Conservation (phyloP, 1,139 yeast genomes). For the Sugiyamaella neomexicana region DNA sequence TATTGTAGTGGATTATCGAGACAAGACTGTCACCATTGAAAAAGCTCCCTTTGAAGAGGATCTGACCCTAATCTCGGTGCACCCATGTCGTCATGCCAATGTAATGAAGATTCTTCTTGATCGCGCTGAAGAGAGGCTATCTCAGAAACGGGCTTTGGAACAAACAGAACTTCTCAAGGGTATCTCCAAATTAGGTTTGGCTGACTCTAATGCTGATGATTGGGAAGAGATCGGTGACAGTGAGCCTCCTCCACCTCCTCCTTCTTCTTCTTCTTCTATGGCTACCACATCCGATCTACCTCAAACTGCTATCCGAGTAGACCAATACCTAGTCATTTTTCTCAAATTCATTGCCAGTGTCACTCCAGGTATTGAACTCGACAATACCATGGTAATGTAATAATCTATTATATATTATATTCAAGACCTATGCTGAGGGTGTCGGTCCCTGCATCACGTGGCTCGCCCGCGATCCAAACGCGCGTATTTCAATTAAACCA, state of each 20-base stretch:
- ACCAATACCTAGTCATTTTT: slow-evolving; percentile 84
- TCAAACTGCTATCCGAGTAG: slow-evolving; percentile 67
- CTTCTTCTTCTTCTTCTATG: too few species aligned
- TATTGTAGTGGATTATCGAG: slow-evolving; percentile 84
- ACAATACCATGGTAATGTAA: slow-evolving; percentile 69
- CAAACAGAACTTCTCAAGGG: slow-evolving; percentile 42
- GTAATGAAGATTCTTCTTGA: slow-evolving; percentile 89
- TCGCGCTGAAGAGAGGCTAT: slow-evolving; percentile 49
- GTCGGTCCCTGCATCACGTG: not conserved
- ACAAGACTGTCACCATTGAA: slow-evolving; percentile 96
- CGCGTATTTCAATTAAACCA: too few species aligned
- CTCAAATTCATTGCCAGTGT: slow-evolving; percentile 94
- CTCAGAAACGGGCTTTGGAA: slow-evolving; percentile 42
- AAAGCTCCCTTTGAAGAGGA: slow-evolving; percentile 79
- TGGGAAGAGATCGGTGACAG: slow-evolving; percentile 40
- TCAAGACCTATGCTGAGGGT: not conserved
- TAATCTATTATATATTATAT: not conserved
- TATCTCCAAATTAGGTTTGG: slow-evolving; percentile 48
- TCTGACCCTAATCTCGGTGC: slow-evolving; percentile 85
- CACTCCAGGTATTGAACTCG: slow-evolving; percentile 96
- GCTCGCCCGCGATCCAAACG: too few species aligned
- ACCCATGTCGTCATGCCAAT: slow-evolving; percentile 93
- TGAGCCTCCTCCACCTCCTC: slow-evolving; percentile 7
- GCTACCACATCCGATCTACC: slow-evolving; percentile 36
- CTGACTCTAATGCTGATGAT: slow-evolving; percentile 42